These are phyloP conservation scores for Alternaria panax DNA, from an alignment of 2,329 filamentous ascomycete species.

Conservation along the genomic window DNA sequence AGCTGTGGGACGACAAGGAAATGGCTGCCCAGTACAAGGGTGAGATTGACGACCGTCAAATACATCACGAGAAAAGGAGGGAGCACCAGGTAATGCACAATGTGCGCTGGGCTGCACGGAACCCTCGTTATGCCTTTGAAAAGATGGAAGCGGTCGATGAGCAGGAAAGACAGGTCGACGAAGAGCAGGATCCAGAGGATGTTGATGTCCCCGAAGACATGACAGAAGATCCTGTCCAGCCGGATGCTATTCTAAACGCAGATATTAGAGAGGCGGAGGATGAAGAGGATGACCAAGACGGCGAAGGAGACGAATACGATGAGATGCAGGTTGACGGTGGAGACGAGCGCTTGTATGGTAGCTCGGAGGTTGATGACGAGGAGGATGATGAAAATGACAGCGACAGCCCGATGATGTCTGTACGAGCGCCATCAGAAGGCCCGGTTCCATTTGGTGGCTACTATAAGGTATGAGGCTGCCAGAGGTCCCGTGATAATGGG, in stretches of 20 bases:
- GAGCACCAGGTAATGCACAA: slow-evolving; percentile 45
- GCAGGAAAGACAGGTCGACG: slow-evolving; percentile 7
- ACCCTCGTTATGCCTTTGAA: slow-evolving; percentile 45
- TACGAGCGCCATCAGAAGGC: slow-evolving; percentile 25
- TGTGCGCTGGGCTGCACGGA: slow-evolving; percentile 43
- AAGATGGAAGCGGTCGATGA: slow-evolving; percentile 31
- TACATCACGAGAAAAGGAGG: slow-evolving; percentile 31
- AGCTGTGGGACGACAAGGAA: slow-evolving; percentile 43
- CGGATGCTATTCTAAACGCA: slow-evolving; percentile 32
- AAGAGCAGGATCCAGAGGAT: slow-evolving; percentile 28
- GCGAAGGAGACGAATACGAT: slow-evolving; percentile 23
- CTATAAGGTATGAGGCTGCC: slow-evolving; percentile 23
- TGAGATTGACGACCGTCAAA: slow-evolving; percentile 36
- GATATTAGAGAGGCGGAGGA: slow-evolving; percentile 28
- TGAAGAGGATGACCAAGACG: slow-evolving; percentile 25
- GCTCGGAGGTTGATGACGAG: slow-evolving; percentile 24
- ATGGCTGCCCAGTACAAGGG: slow-evolving; percentile 37
- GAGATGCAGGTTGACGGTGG: slow-evolving; percentile 22
- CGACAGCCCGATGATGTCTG: slow-evolving; percentile 18
- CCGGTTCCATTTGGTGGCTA: slow-evolving; percentile 35
- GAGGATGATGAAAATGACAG: slow-evolving; percentile 28
- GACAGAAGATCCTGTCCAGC: slow-evolving; percentile 41
- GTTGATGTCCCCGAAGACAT: slow-evolving; percentile 40
- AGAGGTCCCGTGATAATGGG: too few species aligned
- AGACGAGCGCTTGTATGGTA: slow-evolving; percentile 26